Evolutionary conservation across 2,329 filamentous ascomycete species (phyloP), one percentile per base, ranked within the genome.

Genomic region (Ascochyta clinopodiicola): DNA sequence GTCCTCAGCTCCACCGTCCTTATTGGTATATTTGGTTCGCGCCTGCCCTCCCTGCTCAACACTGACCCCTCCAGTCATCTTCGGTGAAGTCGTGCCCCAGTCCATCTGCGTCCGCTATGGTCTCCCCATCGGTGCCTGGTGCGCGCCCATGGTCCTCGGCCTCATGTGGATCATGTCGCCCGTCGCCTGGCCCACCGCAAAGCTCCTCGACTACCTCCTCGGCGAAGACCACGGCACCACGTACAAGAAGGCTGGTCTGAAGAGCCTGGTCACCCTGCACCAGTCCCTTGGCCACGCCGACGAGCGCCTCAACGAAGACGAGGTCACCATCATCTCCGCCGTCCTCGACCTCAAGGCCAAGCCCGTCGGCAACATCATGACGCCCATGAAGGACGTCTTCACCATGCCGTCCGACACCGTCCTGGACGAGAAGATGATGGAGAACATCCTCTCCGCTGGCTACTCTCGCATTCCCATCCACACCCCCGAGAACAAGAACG

Each of bases 261-360:
- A 99, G 81, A 98, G 95, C 0, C 82, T 99, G 27, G 95, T 99
- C 25, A 96, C 92, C 0, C 82, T 99, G 15, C 95, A 99, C 80
- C 92, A 96, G 77, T 96, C 91, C 2, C 80, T 98, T 12, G 95
- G 95, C 25, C 88, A 90, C 27, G 89, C 89, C 10, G 84, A 84
- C 35, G 92, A 99, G 71, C 89, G 95, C 54, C 81, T 99, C 49
- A 98, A 97, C 76, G 90, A 96, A 65, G 95, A 99, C 71, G 95
- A 99, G 76, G 95, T 99, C 63, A 98, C 95, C 57, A 99, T 99
- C 74, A 99, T 99, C 76, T 96, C 91, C 63, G 94, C 95, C 34
- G 95, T 98, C 13, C 80, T 99, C 53, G 95, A 99, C 72, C 82
- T 99, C 63, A 99, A 98, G 79, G 93, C 95, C 64, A 99, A 99